Conservation (phyloP, 495 filamentous ascomycete genomes). For the Penicilliopsis zonata region DNA sequence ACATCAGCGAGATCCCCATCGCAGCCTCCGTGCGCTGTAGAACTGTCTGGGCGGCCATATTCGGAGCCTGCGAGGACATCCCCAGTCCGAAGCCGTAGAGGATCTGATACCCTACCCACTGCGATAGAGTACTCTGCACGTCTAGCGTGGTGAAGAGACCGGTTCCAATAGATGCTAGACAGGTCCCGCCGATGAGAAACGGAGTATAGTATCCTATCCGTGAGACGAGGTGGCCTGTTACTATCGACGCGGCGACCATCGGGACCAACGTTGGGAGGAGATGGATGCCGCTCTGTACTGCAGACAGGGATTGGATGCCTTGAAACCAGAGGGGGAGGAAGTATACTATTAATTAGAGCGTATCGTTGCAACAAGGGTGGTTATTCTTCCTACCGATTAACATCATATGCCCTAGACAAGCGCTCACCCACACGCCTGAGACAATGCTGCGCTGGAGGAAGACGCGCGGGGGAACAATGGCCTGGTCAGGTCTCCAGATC, state of each 20-base stretch:
- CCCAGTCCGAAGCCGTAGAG: conserved; percentile 15
- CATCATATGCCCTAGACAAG: conserved; percentile 38
- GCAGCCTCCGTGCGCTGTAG: conserved; percentile 32
- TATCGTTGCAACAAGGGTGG: too few species aligned
- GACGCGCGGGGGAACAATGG: conserved; percentile 52
- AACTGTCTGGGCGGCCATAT: neutral
- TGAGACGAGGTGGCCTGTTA: conserved; percentile 5
- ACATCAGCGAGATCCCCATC: conserved; percentile 40
- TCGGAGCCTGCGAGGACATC: conserved; percentile 2
- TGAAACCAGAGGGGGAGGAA: conserved; percentile 29
- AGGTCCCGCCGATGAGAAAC: conserved; percentile 1
- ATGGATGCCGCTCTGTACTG: conserved; percentile 18
- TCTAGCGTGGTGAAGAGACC: conserved; percentile 45
- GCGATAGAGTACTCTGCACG: conserved; percentile 22
- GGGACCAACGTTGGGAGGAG: conserved; percentile 14
- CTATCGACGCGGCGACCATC: conserved; percentile 5
- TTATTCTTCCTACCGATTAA: conserved; percentile 1
- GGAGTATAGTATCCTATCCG: conserved; percentile 7
- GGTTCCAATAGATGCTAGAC: conserved; percentile 8
- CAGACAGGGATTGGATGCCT: conserved; percentile 14
- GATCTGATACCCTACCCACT: conserved; percentile 50
- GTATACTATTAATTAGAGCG: conserved; percentile 7
- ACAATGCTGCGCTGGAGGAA: conserved; percentile 48
- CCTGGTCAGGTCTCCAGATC: conserved; percentile 44
- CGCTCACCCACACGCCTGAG: conserved; percentile 28